These are phyloP conservation scores for Syzygium grande DNA, from an alignment of 345 rosid species.

Conservation along the genomic window DNA sequence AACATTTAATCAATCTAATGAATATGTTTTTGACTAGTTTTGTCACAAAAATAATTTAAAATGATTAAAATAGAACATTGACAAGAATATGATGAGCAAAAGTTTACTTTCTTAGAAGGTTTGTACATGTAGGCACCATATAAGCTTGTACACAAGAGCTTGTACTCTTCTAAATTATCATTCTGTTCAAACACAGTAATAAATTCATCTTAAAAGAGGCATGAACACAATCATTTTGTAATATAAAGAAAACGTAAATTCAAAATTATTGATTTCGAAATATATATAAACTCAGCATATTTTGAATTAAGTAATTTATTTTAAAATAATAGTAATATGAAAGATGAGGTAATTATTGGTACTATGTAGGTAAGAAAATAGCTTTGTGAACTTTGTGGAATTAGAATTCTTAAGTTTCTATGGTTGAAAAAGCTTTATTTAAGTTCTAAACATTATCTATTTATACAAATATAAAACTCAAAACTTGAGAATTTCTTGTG, in stretches of 20 bases:
- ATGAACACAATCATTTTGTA: neutral
- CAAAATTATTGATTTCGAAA: neutral
- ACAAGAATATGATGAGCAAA: neutral
- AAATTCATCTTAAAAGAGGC: neutral
- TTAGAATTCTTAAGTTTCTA: too few relatives aligned
- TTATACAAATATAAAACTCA: too few relatives aligned
- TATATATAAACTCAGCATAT: neutral
- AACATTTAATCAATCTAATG: neutral
- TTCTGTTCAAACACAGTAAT: neutral
- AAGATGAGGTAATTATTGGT: too few relatives aligned
- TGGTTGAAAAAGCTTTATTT: too few relatives aligned
- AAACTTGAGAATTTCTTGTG: too few relatives aligned
- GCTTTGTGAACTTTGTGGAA: neutral
- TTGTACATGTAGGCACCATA: neutral
- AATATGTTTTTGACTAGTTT: too few relatives aligned
- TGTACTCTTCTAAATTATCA: neutral
- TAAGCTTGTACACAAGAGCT: fast-evolving
- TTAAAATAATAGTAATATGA: too few relatives aligned
- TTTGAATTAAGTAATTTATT: too few relatives aligned
- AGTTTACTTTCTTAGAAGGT: neutral
- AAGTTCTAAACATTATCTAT: too few relatives aligned
- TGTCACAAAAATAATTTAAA: neutral
- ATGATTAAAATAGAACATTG: neutral
- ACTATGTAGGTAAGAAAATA: too few relatives aligned
- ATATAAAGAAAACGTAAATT: too few relatives aligned